Conservation (phyloP, 768 basidiomycete species). For the Fibroporia radiculosa region DNA sequence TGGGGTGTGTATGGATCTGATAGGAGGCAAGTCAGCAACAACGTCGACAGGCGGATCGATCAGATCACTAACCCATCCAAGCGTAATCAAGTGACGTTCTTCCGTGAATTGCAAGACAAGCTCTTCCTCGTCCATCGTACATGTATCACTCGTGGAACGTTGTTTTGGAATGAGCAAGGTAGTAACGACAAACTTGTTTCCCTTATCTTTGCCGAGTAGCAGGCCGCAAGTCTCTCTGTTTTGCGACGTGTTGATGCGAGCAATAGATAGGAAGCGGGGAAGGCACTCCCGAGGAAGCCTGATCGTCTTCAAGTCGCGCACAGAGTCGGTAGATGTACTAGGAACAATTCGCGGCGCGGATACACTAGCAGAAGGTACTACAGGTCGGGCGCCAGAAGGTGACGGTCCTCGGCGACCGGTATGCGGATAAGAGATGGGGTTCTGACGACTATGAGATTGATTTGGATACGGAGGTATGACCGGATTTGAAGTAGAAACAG, state of each 20-base stretch:
- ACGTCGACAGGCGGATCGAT: background rate
- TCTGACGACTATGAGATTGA: conserved; percentile 8
- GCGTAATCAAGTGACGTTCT: conserved; percentile 69
- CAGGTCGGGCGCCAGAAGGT: conserved; percentile 15
- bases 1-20: conserved; percentile 90
- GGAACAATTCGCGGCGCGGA: conserved; percentile 17
- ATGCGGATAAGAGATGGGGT: conserved; percentile 12
- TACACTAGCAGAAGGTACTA: conserved; percentile 21
- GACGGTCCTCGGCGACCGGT: conserved; percentile 15
- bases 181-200: conserved; percentile 61
- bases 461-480: conserved; percentile 16
- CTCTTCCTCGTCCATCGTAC: conserved; percentile 88
- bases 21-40: background rate
- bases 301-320: conserved; percentile 51
- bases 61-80: conserved; percentile 72
- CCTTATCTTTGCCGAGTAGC: conserved; percentile 60
- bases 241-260: conserved; percentile 66
- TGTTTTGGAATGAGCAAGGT: conserved; percentile 86
- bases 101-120: conserved; percentile 81
- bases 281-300: conserved; percentile 66
- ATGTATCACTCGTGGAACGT: conserved; percentile 84
- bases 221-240: conserved; percentile 87
- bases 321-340: conserved; percentile 23
- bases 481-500: conserved; percentile 18
- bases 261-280: conserved; percentile 69